Evolutionary conservation across 1,139 yeast genomes (phyloP), one percentile per base, ranked within the genome.

Genomic region (Meyerozyma athensensis): DNA sequence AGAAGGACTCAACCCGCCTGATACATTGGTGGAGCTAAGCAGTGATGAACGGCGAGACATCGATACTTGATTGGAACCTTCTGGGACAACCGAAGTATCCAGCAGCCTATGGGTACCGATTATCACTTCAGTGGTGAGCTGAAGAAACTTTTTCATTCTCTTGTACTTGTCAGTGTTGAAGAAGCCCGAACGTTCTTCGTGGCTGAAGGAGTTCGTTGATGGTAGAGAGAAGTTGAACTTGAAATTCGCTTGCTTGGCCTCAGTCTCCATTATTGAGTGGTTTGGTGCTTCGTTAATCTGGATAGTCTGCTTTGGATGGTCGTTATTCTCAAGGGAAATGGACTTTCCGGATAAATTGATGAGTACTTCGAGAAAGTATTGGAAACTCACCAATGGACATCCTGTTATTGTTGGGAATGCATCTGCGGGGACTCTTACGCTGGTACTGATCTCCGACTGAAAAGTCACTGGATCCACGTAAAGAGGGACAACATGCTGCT

Each of bases 381-480:
- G 94, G 58, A 89, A 89, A 2, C 89, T 75, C 4, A 87, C 87
- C 36, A 82, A 63, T 1, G 81, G 81, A 42, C 86, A 78, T 2
- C 86, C 86, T 30, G 76, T 72, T 10, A 87, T 83, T 0, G 96
- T 85, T 0, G 96, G 95, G 54, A 89, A 86, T 1, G 86, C 80
- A 49, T 89, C 96, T 0, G 86, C 77, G 0, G 97, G 96, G 0
- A 89, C 80, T 43, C 81, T 67, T 18, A 89, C 60, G 34, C 77
- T 75, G 1, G 90, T 77, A 28, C 76, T 75, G 4, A 83, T 71
- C 31, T 76, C 81, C 22, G 81, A 72, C 23, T 69, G 62, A 34
- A 79, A 66, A 0, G 84, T 72, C 5, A 55, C 65, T 1, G 94
- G 90, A 53, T 86, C 92, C 17, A 86, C 79, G 46, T 78, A 81